phyloP scores from a whole-genome alignment of 2,329 filamentous ascomycete species.

The Clonostachys byssicola region DNA sequence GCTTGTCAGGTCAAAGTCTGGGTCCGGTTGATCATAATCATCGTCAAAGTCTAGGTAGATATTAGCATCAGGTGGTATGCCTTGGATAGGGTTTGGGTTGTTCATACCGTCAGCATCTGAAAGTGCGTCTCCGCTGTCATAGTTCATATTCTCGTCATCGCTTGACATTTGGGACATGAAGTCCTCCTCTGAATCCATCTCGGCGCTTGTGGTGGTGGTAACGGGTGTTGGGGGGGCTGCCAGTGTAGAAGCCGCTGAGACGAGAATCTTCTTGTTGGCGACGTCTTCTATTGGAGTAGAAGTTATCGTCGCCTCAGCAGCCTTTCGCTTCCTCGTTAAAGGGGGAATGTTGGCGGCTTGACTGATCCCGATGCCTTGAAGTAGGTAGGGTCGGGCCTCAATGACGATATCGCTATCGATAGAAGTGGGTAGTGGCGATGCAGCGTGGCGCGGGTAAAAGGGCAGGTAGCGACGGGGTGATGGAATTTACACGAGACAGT shows the following conservation, averaged over 20 bases:
- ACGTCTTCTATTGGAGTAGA: conserved; percentile 34
- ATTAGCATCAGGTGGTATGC: not conserved
- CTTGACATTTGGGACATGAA: conserved; percentile 81
- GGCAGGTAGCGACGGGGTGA: too few relatives aligned
- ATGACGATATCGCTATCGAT: too few relatives aligned
- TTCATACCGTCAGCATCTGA: conserved; percentile 46
- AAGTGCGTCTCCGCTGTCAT: conserved; percentile 68
- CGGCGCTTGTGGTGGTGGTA: conserved; percentile 50
- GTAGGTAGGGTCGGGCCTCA: too few relatives aligned
- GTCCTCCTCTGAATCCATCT: conserved; percentile 95
- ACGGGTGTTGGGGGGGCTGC: conserved; percentile 54
- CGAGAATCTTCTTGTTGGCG: conserved; percentile 50
- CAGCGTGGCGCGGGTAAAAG: too few relatives aligned
- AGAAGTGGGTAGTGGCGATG: too few relatives aligned
- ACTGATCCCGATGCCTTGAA: too few relatives aligned
- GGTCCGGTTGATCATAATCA: conserved; percentile 46
- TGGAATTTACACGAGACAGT: too few relatives aligned
- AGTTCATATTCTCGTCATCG: conserved; percentile 61
- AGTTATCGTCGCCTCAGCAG: conserved; percentile 60
- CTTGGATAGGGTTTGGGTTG: not conserved
- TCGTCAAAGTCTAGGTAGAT: conserved; percentile 46
- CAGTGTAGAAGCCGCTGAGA: conserved; percentile 38
- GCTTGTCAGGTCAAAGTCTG: conserved; percentile 43
- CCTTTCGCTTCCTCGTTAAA: conserved; percentile 56
- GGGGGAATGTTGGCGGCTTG: conserved; percentile 53